Conservation (phyloP, 2,329 filamentous ascomycete species). For the Elsinoe perseae region DNA sequence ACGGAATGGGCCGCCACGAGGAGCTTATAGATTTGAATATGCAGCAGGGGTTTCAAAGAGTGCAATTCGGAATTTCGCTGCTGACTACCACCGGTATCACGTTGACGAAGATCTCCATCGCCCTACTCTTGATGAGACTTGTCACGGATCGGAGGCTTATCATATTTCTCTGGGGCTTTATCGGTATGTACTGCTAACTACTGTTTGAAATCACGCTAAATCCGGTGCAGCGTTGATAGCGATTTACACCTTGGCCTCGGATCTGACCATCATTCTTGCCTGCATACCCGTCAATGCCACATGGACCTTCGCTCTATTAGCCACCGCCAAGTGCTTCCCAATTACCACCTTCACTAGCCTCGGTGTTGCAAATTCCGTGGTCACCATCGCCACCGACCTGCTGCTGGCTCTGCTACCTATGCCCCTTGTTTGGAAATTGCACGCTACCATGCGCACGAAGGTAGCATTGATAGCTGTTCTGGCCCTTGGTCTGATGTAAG, state of each 20-base stretch:
- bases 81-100: neutral
- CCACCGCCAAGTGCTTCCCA: neutral
- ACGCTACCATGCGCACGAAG: neutral
- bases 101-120: neutral
- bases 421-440: neutral
- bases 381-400: neutral
- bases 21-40: neutral
- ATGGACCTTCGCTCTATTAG: neutral
- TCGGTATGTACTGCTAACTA: neutral
- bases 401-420: neutral
- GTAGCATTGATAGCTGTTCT: neutral
- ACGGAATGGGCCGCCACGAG: neutral
- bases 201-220: neutral
- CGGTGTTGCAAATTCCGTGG: neutral
- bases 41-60: neutral
- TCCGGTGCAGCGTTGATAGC: neutral
- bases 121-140: neutral
- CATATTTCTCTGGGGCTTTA: conserved; percentile 3
- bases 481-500: neutral
- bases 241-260: neutral
- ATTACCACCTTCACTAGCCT: neutral
- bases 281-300: neutral
- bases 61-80: neutral
- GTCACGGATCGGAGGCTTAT: neutral
- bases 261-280: neutral